Evolutionary conservation across 202 grass and related monocot species (phyloP), one percentile per base, ranked within the genome.

Genomic region (Panicum hallii): DNA sequence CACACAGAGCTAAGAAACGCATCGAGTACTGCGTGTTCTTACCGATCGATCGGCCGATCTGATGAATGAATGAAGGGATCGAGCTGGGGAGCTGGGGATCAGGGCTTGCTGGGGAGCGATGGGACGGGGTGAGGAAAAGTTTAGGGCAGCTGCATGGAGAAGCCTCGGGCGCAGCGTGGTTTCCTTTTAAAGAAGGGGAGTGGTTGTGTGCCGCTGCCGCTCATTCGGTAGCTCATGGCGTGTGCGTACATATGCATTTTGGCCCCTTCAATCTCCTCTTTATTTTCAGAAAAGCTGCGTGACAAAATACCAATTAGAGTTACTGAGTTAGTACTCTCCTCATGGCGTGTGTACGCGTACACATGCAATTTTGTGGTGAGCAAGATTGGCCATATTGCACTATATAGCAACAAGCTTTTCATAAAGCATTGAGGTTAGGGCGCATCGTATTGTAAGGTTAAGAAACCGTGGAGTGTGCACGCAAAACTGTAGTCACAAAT

Each of bases 121-220:
- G 81, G 61, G 74, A 77, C 65, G 82, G 53, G 72, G 62, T 47
- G 63, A 36, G 82, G 72, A 23, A 65, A 66, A 82, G 88, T 26
- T 26, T 88, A 91, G 83, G 71, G 94, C 74, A 79, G 80, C 85
- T 92, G 94, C 91, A 97, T 97, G 91, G 62, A 72, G 79, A 82
- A 72, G 86, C 88, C 73, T 94, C 74, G 94, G 89, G 79, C 82
- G 72, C 86, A 30, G 91, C 56, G 89, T 74, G 83, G 57, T 97
- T 97, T 94, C 88, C 91, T 92, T 84, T 90, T 88, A 93, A 94
- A 91, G 87, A 80, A 87, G 89, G 50, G 47, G 77, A 75, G 69
- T 26, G 10, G 61, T 47, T 57, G 66, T 38, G 36, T 38, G 74
- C 50, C 72, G 16, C 46, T 54, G 8, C 71, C 34, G 46, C 47